Base-by-base conservation (phyloP, 805 yeast species). In the Hanseniaspora vineae region DNA sequence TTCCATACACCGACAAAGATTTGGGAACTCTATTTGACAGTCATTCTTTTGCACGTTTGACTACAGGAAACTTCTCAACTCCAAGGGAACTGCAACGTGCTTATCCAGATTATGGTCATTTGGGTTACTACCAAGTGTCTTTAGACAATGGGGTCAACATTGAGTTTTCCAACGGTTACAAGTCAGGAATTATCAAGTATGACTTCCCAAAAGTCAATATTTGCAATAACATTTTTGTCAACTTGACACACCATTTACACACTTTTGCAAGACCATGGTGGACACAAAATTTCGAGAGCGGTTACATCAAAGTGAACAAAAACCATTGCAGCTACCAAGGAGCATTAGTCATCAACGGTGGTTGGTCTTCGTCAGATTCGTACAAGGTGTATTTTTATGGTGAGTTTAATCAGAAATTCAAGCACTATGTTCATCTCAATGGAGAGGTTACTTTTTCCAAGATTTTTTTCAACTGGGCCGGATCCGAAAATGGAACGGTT, bases 361-460 rank as follows among this genome's bases (percentile, higher is more conserved):
- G 69, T 4, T 63, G 67, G 66, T 65, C 64, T 12, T 56, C 57
- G 8, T 62, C 61, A 44, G 40, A 44, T 8, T 50, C 59, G 1
- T 63, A 65, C 65, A 56, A 55, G 3, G 54, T 64, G 29, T 60
- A 58, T 48, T 64, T 55, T 47, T 62, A 61, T 52, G 66, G 61
- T 1, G 56, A 58, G 32, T 65, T 65, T 48, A 57, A 59, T 35
- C 46, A 45, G 8, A 37, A 50, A 2, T 58, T 63, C 2, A 31
- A 31, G 2, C 37, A 31, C 2, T 52, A 56, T 9, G 44, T 46
- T 13, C 49, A 57, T 10, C 59, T 57, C 47, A 33, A 47, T 12
- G 47, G 44, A 3, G 13, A 33, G 8, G 8, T 23, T 48, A 31
- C 54, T 44, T 10, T 39, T 29, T 1, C 14, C 40, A 23, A 44